Evolutionary conservation across 1,139 yeast genomes (phyloP).

Genomic region (Lodderomyces metapsilosis): DNA sequence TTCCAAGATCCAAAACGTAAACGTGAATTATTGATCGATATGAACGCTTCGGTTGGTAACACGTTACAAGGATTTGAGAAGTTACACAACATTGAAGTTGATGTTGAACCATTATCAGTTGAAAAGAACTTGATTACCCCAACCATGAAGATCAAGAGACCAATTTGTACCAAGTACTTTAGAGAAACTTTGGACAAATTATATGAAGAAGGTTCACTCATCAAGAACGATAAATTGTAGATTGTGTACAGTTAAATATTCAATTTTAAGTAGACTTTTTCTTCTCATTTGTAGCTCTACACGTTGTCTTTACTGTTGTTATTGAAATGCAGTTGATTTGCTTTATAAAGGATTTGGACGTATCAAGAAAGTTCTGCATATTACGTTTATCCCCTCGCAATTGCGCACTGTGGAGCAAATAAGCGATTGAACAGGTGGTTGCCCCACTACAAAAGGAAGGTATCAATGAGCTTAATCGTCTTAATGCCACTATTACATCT

Average conservation of each 20-base stretch:
- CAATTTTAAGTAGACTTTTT: too few relatives aligned
- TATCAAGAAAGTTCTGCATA: not conserved
- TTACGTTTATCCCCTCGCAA: not conserved
- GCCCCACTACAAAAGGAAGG: too few relatives aligned
- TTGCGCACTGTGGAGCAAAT: not conserved
- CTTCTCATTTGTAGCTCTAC: too few relatives aligned
- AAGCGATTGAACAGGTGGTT: too few relatives aligned
- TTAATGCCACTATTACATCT: too few relatives aligned
- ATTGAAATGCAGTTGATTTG: not conserved
- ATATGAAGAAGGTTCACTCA: slow-evolving; percentile 56
- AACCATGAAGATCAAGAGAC: slow-evolving; percentile 70
- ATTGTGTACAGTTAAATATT: too few relatives aligned
- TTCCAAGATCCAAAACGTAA: slow-evolving; percentile 29
- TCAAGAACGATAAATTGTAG: slow-evolving; percentile 11
- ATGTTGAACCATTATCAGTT: slow-evolving; percentile 64
- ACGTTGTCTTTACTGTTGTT: slow-evolving; percentile 16
- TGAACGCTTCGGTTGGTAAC: too few relatives aligned
- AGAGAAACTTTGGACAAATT: slow-evolving; percentile 44
- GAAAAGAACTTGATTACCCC: slow-evolving; percentile 71
- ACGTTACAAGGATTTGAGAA: slow-evolving; percentile 55
- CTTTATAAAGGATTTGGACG: too few relatives aligned
- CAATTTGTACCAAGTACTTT: slow-evolving; percentile 54
- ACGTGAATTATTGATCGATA: slow-evolving; percentile 25
- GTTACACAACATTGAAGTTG: slow-evolving; percentile 58
- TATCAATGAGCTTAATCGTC: too few relatives aligned